These are phyloP conservation scores for Mycena venus DNA, from an alignment of 768 basidiomycete species.

Conservation along the genomic window DNA sequence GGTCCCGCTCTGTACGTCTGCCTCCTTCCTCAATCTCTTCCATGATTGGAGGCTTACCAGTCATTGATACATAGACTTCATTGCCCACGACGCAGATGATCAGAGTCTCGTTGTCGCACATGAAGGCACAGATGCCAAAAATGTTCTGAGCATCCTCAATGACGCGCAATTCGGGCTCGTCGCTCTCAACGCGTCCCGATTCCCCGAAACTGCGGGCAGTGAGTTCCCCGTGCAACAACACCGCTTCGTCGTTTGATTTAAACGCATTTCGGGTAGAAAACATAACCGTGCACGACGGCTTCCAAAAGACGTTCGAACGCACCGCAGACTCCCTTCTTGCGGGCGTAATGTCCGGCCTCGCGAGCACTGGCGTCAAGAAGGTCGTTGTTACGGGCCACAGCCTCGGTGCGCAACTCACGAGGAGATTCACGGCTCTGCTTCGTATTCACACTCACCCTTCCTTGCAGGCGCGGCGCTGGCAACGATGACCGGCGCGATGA, in stretches of 20 bases:
- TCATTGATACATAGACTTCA: conserved; percentile 41
- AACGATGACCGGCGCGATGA: conserved; percentile 57
- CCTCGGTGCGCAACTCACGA: conserved; percentile 43
- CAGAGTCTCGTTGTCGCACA: conserved; percentile 57
- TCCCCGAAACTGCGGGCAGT: conserved; percentile 44
- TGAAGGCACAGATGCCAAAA: conserved; percentile 53
- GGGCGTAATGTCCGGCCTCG: conserved; percentile 45
- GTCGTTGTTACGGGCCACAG: conserved; percentile 57
- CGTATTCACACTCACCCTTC: too few species aligned
- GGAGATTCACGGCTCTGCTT: too few species aligned
- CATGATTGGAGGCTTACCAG: not conserved
- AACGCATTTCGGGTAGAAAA: not conserved
- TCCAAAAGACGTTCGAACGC: conserved; percentile 54
- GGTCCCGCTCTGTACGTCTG: conserved; percentile 44
- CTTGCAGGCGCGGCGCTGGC: conserved; percentile 56
- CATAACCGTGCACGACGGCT: conserved; percentile 55
- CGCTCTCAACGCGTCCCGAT: conserved; percentile 45
- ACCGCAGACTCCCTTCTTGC: conserved; percentile 51
- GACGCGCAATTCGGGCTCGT: conserved; percentile 48
- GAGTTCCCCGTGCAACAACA: not conserved
- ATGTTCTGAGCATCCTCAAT: conserved; percentile 45
- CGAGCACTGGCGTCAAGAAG: conserved; percentile 45
- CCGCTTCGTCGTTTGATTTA: not conserved
- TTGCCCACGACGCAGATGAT: conserved; percentile 50
- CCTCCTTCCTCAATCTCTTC: not conserved